phyloP scores from a whole-genome alignment of 805 yeast genomes.

The Yamadazyma philogaea region DNA sequence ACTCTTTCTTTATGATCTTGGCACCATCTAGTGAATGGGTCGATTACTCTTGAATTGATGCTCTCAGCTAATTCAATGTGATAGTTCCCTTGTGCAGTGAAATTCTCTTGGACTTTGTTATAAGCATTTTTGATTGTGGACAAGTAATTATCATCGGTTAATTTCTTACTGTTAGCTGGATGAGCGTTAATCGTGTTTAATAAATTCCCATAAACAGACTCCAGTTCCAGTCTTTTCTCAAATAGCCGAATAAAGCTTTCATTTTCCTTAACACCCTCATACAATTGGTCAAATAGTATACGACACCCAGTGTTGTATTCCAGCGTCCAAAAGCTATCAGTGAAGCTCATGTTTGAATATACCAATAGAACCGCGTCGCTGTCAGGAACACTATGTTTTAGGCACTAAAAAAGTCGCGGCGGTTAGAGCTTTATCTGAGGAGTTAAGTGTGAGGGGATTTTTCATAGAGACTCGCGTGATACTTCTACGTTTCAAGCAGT shows the following conservation, averaged over 20 bases:
- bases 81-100: slow-evolving; percentile 54
- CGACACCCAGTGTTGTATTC: slow-evolving; percentile 58
- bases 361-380: slow-evolving; percentile 6
- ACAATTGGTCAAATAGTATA: slow-evolving; percentile 49
- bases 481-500: too few species aligned
- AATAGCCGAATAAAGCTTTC: slow-evolving; percentile 65
- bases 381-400: slow-evolving; percentile 1
- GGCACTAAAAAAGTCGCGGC: neutral
- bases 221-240: slow-evolving; percentile 69
- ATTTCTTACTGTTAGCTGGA: slow-evolving; percentile 40
- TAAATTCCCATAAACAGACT: slow-evolving; percentile 59
- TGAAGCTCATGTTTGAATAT: slow-evolving; percentile 48
- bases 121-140: slow-evolving; percentile 62
- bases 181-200: slow-evolving; percentile 38
- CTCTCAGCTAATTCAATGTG: slow-evolving; percentile 62
- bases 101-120: slow-evolving; percentile 52
- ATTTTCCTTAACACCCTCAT: slow-evolving; percentile 67
- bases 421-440: too few species aligned
- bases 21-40: slow-evolving; percentile 75
- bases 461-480: too few species aligned
- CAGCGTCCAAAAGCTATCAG: slow-evolving; percentile 74
- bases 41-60: slow-evolving; percentile 57
- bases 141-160: slow-evolving; percentile 53
- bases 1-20: slow-evolving; percentile 67
- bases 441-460: too few species aligned